A percentile compares a stretch with the other conserved stretches of the same genome.
Evolutionary conservation across 1,284 basidiomycete species (phyloP).

Genomic region (Rhodotorula sp.): DNA sequence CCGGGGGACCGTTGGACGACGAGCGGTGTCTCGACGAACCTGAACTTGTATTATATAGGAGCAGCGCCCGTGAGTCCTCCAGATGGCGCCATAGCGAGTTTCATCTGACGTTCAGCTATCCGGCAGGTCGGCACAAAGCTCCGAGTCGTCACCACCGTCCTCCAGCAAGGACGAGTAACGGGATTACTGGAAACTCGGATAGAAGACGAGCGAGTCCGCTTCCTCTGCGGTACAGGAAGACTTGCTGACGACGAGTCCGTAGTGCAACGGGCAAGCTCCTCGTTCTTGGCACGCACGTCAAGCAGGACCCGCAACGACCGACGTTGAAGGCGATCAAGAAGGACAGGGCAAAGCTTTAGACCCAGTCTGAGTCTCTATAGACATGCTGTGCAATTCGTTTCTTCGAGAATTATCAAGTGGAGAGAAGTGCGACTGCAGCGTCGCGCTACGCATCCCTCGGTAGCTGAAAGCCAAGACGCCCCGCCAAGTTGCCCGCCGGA

Average conservation of each 20-base stretch:
- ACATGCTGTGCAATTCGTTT: too few species aligned
- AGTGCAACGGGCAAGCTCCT: constrained; percentile 28
- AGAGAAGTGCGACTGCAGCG: too few species aligned
- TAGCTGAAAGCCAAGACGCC: constrained; percentile 59
- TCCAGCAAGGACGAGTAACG: constrained; percentile 28
- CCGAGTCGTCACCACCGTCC: constrained; percentile 20
- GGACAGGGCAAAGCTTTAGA: constrained; percentile 1
- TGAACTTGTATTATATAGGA: constrained; percentile 26
- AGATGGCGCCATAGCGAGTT: too few species aligned
- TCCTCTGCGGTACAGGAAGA: neutral
- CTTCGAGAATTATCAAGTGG: too few species aligned
- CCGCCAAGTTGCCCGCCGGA: constrained; percentile 81
- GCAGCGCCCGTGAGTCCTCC: constrained; percentile 28
- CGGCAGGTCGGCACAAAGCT: constrained; percentile 25
- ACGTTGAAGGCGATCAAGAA: too few species aligned
- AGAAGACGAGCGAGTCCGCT: constrained; percentile 15
- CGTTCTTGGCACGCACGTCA: constrained; percentile 28
- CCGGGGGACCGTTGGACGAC: constrained; percentile 27
- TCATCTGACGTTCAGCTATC: neutral
- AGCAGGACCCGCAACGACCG: constrained; percentile 24
- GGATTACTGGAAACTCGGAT: constrained; percentile 28
- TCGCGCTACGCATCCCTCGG: constrained; percentile 31
- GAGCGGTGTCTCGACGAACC: constrained; percentile 27
- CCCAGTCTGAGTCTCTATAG: too few species aligned
- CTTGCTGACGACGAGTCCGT: neutral